These are phyloP conservation scores for Saposhnikovia divaricata DNA, from an alignment of 129 eudicot species.

Conservation along the genomic window DNA sequence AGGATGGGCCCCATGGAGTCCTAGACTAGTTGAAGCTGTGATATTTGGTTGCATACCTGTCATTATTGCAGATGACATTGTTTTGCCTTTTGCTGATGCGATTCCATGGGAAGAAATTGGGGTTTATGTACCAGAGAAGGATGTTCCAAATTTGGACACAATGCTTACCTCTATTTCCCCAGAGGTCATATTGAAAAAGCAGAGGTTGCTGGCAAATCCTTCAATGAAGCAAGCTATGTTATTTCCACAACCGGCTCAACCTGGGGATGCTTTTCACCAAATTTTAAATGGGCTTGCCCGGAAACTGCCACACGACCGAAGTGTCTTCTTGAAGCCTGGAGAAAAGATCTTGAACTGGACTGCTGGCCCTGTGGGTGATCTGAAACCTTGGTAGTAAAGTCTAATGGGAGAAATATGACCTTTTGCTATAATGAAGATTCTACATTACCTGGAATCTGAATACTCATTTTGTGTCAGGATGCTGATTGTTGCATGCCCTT, in stretches of 20 bases:
- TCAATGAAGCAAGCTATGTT: conserved; percentile 96
- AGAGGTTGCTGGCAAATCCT: conserved; percentile 90
- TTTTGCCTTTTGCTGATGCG: conserved; percentile 89
- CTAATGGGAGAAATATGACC: neutral
- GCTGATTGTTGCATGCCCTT: no score
- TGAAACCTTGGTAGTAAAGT: conserved; percentile 72
- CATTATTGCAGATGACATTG: conserved; percentile 90
- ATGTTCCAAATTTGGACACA: conserved; percentile 80
- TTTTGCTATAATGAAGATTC: neutral
- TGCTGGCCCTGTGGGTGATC: conserved; percentile 76
- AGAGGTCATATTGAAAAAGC: conserved; percentile 75
- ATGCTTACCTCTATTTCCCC: conserved; percentile 72
- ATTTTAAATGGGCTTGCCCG: conserved; percentile 94
- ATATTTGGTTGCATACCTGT: conserved; percentile 99
- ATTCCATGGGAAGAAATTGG: conserved; percentile 99
- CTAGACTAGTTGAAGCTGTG: conserved; percentile 89
- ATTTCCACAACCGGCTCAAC: conserved; percentile 84
- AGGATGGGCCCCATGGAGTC: conserved; percentile 99
- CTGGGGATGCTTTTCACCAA: conserved; percentile 94
- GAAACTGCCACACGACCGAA: conserved; percentile 71
- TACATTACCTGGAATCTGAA: conserved; percentile 1
- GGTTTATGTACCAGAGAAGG: conserved; percentile 76
- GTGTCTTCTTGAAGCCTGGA: conserved; percentile 57
- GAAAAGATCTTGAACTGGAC: conserved; percentile 83
- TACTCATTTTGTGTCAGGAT: neutral